phyloP scores from a whole-genome alignment of 108 stramenopile species.

The Cyclostephanos tholiformis region DNA sequence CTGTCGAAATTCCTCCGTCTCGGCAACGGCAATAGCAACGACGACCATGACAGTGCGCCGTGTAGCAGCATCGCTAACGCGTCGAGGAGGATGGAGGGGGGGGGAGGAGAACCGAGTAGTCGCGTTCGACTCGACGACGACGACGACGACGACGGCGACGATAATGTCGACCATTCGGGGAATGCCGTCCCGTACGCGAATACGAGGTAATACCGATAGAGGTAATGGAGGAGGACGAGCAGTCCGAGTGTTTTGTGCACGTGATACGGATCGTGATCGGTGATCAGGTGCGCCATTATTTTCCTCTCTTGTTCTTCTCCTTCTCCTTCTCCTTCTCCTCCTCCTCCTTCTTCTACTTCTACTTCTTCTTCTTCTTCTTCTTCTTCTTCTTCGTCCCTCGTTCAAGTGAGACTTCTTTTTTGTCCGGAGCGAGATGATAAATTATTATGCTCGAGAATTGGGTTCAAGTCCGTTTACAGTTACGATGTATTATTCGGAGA shows the following conservation, averaged over 20 bases:
- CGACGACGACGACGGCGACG: background rate
- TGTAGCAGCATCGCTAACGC: background rate
- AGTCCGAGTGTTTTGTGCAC: background rate
- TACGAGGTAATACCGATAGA: background rate
- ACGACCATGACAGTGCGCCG: constrained; percentile 10
- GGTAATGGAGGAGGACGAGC: background rate
- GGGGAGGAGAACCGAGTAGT: too few relatives aligned
- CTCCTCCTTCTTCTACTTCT: too few relatives aligned
- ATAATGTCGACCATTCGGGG: background rate
- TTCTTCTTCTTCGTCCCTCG: too few relatives aligned
- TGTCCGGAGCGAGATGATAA: too few relatives aligned
- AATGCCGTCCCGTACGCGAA: background rate
- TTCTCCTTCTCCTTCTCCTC: too few relatives aligned
- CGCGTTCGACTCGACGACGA: too few relatives aligned
- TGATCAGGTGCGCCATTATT: background rate
- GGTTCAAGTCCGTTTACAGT: too few relatives aligned
- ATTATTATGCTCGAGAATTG: too few relatives aligned
- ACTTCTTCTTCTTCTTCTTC: too few relatives aligned
- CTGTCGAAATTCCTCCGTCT: background rate
- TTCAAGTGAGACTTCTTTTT: too few relatives aligned
- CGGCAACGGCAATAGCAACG: constrained; percentile 5
- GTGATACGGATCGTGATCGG: background rate
- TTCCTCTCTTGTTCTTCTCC: too few relatives aligned
- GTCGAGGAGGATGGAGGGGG: background rate
- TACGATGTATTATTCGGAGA: too few relatives aligned